Evolutionary conservation across 2,329 filamentous ascomycete genomes (phyloP).

Genomic region (Pseudogymnoascus sp.): DNA sequence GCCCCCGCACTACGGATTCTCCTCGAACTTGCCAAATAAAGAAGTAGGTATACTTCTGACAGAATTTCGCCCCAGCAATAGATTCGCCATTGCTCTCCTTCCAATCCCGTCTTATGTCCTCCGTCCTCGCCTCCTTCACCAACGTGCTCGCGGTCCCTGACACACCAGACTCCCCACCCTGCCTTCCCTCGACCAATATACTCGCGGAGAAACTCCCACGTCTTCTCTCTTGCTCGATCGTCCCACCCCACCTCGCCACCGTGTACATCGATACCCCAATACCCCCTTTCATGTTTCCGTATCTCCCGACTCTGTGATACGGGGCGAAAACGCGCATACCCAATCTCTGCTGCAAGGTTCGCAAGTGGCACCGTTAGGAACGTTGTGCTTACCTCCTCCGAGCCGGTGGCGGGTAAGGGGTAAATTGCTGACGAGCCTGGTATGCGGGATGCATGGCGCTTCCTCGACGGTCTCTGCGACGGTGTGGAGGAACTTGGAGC

Average conservation of each 20-base stretch:
- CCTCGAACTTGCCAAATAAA: slow-evolving; percentile 65
- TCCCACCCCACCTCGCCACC: slow-evolving; percentile 44
- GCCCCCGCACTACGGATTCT: slow-evolving; percentile 49
- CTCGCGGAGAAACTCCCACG: slow-evolving; percentile 56
- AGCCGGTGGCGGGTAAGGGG: slow-evolving; percentile 46
- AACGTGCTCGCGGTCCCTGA: slow-evolving; percentile 22
- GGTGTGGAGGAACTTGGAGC: not conserved
- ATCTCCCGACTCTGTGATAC: slow-evolving; percentile 40
- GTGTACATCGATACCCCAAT: slow-evolving; percentile 57
- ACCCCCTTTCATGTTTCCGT: slow-evolving; percentile 60
- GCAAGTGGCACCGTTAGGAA: slow-evolving; percentile 50
- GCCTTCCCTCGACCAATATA: slow-evolving; percentile 50
- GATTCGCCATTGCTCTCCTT: slow-evolving; percentile 34
- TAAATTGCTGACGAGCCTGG: slow-evolving; percentile 35
- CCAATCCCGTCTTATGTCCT: not conserved
- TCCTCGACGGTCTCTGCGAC: slow-evolving; percentile 20
- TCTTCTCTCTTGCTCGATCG: slow-evolving; percentile 37
- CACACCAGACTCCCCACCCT: slow-evolving; percentile 61
- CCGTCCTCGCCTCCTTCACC: not conserved
- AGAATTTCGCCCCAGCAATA: slow-evolving; percentile 74
- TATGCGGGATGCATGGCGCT: not conserved
- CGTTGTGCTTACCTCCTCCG: slow-evolving; percentile 38
- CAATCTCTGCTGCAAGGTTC: slow-evolving; percentile 45
- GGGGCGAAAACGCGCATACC: slow-evolving; percentile 48
- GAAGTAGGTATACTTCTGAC: slow-evolving; percentile 63